phyloP scores from a whole-genome alignment of 2,329 filamentous ascomycete species.

The Alternaria consortialis region DNA sequence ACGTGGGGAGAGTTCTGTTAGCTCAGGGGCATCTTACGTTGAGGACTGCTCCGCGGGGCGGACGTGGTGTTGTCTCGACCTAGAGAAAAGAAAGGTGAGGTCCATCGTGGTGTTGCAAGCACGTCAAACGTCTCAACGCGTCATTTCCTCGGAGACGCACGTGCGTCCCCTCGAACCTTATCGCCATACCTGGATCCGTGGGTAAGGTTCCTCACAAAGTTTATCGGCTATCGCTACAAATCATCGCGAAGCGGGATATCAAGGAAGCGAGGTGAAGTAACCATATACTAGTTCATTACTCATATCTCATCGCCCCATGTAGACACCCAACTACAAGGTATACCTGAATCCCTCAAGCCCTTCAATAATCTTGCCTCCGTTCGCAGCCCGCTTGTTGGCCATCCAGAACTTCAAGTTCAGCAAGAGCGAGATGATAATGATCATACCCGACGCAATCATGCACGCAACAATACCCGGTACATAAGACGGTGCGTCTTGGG shows the following conservation, averaged over 20 bases:
- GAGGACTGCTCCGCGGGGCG: not conserved
- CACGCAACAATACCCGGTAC: conserved; percentile 49
- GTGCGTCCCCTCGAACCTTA: not conserved
- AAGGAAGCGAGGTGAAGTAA: not conserved
- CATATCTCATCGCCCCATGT: too few relatives aligned
- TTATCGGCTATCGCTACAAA: not conserved
- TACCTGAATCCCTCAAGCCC: conserved; percentile 45
- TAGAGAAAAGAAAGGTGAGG: not conserved
- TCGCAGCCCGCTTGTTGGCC: conserved; percentile 51
- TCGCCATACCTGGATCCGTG: not conserved
- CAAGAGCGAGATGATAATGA: conserved; percentile 44
- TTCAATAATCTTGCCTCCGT: conserved; percentile 54
- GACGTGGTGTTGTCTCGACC: not conserved
- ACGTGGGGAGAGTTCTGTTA: not conserved
- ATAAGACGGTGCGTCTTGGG: conserved; percentile 51
- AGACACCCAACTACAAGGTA: conserved; percentile 25
- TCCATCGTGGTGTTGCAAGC: not conserved
- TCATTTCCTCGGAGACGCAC: not conserved
- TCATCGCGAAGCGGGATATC: not conserved
- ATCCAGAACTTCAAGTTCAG: conserved; percentile 45
- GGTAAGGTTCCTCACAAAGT: not conserved
- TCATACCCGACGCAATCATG: conserved; percentile 48
- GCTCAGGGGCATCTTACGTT: not conserved
- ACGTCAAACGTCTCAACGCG: not conserved
- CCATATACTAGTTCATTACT: conserved; percentile 1